Conservation (phyloP, 257 asterid species). For the Nicotiana tomentosiformis region DNA sequence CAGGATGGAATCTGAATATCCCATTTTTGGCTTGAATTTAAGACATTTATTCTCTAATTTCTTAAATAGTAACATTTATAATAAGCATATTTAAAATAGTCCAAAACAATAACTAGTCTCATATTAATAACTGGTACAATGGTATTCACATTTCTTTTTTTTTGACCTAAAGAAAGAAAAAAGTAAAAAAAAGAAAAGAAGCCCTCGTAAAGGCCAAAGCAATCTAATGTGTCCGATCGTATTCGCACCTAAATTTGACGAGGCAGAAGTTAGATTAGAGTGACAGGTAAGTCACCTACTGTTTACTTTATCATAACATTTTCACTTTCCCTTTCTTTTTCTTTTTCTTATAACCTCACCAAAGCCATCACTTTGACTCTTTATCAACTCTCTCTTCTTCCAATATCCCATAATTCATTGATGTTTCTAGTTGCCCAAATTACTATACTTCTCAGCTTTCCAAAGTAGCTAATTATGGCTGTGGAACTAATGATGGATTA, state of each 20-base stretch:
- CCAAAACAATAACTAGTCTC: background rate
- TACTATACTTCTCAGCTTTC: background rate
- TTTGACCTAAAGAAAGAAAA: background rate
- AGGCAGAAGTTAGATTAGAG: constrained; percentile 42
- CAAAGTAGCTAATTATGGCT: constrained; percentile 45
- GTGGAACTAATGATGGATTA: constrained; percentile 68
- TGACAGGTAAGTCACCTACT: constrained; percentile 73
- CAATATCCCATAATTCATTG: background rate
- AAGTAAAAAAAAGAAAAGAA: background rate
- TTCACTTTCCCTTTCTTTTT: background rate
- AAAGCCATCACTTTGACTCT: constrained; percentile 27
- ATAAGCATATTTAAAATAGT: no score
- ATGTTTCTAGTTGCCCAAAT: background rate
- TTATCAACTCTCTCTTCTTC: background rate
- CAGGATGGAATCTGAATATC: background rate
- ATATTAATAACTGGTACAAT: background rate
- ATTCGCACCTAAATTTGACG: constrained; percentile 74
- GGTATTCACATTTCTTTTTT: background rate
- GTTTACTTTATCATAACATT: constrained; percentile 36
- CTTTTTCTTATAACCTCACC: constrained; percentile 25
- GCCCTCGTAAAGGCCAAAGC: background rate
- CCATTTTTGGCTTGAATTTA: background rate
- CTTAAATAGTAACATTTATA: no score
- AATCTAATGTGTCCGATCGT: constrained; percentile 28
- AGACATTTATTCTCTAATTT: background rate